A percentile compares a stretch with the other conserved stretches of the same genome.
Evolutionary conservation across 2,329 filamentous ascomycete genomes (phyloP).

Genomic region (Fusarium poae): DNA sequence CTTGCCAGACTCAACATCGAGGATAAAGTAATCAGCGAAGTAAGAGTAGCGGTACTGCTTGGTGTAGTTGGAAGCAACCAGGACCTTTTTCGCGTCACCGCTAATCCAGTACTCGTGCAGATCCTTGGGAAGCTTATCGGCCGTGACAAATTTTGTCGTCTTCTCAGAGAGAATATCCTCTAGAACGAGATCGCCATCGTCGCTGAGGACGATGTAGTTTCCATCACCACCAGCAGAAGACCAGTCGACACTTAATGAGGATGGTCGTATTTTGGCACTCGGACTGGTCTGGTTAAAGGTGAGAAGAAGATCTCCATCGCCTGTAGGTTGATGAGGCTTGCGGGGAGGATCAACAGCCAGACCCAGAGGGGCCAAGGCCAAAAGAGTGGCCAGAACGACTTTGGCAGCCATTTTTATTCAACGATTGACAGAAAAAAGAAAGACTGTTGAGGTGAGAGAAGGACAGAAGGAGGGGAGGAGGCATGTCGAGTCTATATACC

Average conservation of each 20-base stretch:
- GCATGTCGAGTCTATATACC: background rate
- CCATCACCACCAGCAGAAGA: constrained; percentile 70
- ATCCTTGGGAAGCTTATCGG: constrained; percentile 67
- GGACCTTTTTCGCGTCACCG: constrained; percentile 67
- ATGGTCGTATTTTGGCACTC: constrained; percentile 59
- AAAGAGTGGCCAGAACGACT: constrained; percentile 31
- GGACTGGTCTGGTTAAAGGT: constrained; percentile 72
- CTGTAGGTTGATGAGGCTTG: constrained; percentile 66
- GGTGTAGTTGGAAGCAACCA: constrained; percentile 75
- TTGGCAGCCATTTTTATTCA: constrained; percentile 25
- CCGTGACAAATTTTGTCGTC: constrained; percentile 68
- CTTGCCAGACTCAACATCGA: constrained; percentile 70
- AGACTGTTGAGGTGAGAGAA: background rate
- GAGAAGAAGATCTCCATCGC: constrained; percentile 68
- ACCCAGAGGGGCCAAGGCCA: constrained; percentile 38
- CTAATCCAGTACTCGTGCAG: constrained; percentile 72
- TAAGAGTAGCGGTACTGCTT: constrained; percentile 78
- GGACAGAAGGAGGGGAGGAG: too few relatives aligned
- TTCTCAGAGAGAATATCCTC: constrained; percentile 72
- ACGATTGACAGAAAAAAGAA: background rate
- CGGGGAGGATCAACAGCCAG: constrained; percentile 64
- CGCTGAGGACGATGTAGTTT: constrained; percentile 67
- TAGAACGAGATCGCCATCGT: constrained; percentile 68
- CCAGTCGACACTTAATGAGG: constrained; percentile 67
- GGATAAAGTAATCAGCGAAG: constrained; percentile 74